Percentiles rank a stretch among this genome's conserved stretches.
phyloP scores from a whole-genome alignment of 2,329 filamentous ascomycete genomes.

The Bipolaris gigantea region DNA sequence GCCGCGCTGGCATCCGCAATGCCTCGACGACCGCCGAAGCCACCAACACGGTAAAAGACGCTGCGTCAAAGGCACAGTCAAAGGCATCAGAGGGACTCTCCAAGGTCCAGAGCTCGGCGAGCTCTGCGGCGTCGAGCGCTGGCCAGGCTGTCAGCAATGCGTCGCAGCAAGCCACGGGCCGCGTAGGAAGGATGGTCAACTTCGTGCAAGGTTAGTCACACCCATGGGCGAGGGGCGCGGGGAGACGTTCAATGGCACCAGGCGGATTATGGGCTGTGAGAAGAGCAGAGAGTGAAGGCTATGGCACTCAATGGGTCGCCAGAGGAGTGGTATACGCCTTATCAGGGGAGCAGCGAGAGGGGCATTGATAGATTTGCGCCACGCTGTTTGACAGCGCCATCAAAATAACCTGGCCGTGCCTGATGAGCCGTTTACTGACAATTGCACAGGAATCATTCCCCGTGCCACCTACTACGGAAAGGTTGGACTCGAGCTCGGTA shows the following conservation, averaged over 20 bases:
- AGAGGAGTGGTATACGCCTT: slow-evolving; percentile 15
- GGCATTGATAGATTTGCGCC: background rate
- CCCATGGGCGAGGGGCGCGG: slow-evolving; percentile 3
- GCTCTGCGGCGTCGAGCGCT: slow-evolving; percentile 73
- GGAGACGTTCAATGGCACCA: slow-evolving; percentile 8
- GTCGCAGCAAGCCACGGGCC: slow-evolving; percentile 57
- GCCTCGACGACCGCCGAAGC: slow-evolving; percentile 54
- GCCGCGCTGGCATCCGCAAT: slow-evolving; percentile 51
- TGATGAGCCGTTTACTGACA: slow-evolving; percentile 17
- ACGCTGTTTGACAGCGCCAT: background rate
- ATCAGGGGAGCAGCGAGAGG: slow-evolving; percentile 7
- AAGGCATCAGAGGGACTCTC: slow-evolving; percentile 85
- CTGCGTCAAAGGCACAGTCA: slow-evolving; percentile 62
- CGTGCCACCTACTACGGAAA: slow-evolving; percentile 88
- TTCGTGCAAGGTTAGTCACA: slow-evolving; percentile 80
- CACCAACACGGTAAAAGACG: slow-evolving; percentile 52
- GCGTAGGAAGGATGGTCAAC: slow-evolving; percentile 67
- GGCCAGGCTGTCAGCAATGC: slow-evolving; percentile 57
- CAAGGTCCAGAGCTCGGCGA: slow-evolving; percentile 77
- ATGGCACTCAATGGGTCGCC: slow-evolving; percentile 22
- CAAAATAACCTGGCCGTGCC: background rate
- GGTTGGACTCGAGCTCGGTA: slow-evolving; percentile 83
- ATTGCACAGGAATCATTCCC: slow-evolving; percentile 72
- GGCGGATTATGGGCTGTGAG: background rate
- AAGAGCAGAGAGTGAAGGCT: background rate